A percentile compares a stretch with the other conserved stretches of the same genome.
These are phyloP conservation scores for Salix caprea DNA, from an alignment of 345 rosid species.

Conservation along the genomic window DNA sequence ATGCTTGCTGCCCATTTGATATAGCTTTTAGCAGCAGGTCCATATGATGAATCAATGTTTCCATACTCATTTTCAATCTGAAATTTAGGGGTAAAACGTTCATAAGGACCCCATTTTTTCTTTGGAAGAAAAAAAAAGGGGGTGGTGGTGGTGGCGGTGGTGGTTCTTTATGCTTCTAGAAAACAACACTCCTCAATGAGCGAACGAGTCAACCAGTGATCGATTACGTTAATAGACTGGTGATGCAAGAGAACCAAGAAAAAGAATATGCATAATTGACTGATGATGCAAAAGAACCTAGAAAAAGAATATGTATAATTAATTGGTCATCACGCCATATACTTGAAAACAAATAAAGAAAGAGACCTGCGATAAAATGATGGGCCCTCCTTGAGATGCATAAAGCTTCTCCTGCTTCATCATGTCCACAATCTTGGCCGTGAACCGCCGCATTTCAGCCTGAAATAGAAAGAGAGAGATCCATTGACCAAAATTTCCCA, in stretches of 20 bases:
- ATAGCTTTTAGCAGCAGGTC: conserved; percentile 67
- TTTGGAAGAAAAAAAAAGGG: not conserved
- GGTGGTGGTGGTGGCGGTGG: no score
- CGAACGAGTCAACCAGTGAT: conserved; percentile 9
- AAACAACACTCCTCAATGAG: not conserved
- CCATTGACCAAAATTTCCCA: not conserved
- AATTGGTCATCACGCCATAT: not conserved
- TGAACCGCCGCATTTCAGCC: conserved; percentile 88
- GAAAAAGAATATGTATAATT: not conserved
- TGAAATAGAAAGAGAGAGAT: conserved; percentile 17
- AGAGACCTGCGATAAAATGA: conserved; percentile 82
- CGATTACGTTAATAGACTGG: not conserved
- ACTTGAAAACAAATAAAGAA: not conserved
- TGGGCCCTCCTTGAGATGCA: conserved; percentile 97
- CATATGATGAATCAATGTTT: conserved; percentile 59
- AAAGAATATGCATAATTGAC: not conserved
- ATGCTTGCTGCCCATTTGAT: conserved; percentile 87
- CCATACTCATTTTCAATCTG: conserved; percentile 99
- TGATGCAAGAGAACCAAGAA: conserved; percentile 4
- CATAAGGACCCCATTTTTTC: not conserved
- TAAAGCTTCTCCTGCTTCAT: conserved; percentile 88
- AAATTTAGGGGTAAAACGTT: conserved; percentile 4
- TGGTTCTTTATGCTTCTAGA: no score
- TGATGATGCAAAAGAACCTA: conserved; percentile 1
- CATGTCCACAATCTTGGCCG: conserved; percentile 77